These are phyloP conservation scores for Globisporangium paddicum DNA, from an alignment of 352 stramenopile genomes.

Conservation along the genomic window DNA sequence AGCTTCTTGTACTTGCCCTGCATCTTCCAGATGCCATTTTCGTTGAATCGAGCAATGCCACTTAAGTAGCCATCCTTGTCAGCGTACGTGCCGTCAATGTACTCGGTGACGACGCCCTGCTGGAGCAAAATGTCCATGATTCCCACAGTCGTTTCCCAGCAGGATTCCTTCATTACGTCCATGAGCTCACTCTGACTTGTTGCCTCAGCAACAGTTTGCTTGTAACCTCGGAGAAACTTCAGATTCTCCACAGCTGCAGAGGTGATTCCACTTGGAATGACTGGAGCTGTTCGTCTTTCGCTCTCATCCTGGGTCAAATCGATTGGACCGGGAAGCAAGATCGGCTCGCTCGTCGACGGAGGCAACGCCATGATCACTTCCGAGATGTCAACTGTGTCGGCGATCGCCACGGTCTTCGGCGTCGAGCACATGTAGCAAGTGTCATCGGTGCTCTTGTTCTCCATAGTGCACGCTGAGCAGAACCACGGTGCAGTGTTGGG, in stretches of 20 bases:
- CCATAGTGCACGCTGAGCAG: conserved; percentile 77
- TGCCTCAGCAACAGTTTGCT: conserved; percentile 35
- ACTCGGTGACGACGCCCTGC: conserved; percentile 48
- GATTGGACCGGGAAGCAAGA: conserved; percentile 23
- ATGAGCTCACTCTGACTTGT: conserved; percentile 27
- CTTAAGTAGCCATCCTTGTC: conserved; percentile 66
- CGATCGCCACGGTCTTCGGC: conserved; percentile 33
- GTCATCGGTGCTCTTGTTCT: conserved; percentile 50
- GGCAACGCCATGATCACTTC: conserved; percentile 32
- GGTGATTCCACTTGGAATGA: conserved; percentile 5
- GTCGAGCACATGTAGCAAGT: conserved; percentile 76
- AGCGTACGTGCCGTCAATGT: conserved; percentile 66
- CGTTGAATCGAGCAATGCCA: conserved; percentile 43
- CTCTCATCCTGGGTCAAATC: conserved; percentile 27
- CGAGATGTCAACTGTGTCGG: conserved; percentile 23
- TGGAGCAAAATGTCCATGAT: conserved; percentile 41
- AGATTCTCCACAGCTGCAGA: conserved; percentile 31
- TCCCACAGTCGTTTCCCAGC: conserved; percentile 74
- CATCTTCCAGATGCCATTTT: conserved; percentile 62
- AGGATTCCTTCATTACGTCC: conserved; percentile 23
- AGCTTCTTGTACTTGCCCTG: conserved; percentile 67
- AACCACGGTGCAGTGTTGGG: conserved; percentile 27
- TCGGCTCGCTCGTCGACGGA: conserved; percentile 18
- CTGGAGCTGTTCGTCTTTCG: conserved; percentile 9
- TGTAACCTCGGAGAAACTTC: conserved; percentile 46